These are phyloP conservation scores for Didymella segeticola DNA, from an alignment of 2,329 filamentous ascomycete genomes.

Conservation along the genomic window DNA sequence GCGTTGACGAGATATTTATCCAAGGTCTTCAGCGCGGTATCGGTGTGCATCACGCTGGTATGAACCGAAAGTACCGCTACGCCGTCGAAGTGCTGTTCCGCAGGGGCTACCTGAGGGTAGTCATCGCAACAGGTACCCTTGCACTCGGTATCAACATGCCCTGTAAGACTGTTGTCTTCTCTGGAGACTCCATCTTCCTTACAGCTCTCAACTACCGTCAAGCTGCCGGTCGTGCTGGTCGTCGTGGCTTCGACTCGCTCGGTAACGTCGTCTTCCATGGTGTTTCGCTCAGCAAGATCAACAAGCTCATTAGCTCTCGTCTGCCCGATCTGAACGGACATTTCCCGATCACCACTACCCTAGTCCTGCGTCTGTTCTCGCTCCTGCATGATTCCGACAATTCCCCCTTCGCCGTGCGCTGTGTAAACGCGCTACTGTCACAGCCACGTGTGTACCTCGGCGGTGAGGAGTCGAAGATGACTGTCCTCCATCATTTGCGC, in stretches of 20 bases:
- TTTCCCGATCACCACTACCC: constrained; percentile 76
- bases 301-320: constrained; percentile 73
- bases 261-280: constrained; percentile 82
- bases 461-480: constrained; percentile 69
- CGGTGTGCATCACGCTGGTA: constrained; percentile 79
- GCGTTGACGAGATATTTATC: constrained; percentile 62
- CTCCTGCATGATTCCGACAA: constrained; percentile 71
- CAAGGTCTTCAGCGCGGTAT: constrained; percentile 70
- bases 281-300: constrained; percentile 65
- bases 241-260: constrained; percentile 79
- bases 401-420: constrained; percentile 66
- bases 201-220: constrained; percentile 80
- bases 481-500: constrained; percentile 76
- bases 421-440: constrained; percentile 71
- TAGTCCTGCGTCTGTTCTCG: constrained; percentile 72
- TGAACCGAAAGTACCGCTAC: constrained; percentile 80
- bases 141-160: constrained; percentile 76
- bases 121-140: constrained; percentile 77
- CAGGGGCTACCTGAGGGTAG: constrained; percentile 71
- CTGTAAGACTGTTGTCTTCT: constrained; percentile 81
- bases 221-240: constrained; percentile 77
- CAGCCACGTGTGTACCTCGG: constrained; percentile 75
- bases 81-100: constrained; percentile 76
- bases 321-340: constrained; percentile 78
- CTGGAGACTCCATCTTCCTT: constrained; percentile 74